Evolutionary conservation across 2,329 filamentous ascomycete genomes (phyloP), one percentile per base, ranked within the genome.

Genomic region (Helotiales sp.): DNA sequence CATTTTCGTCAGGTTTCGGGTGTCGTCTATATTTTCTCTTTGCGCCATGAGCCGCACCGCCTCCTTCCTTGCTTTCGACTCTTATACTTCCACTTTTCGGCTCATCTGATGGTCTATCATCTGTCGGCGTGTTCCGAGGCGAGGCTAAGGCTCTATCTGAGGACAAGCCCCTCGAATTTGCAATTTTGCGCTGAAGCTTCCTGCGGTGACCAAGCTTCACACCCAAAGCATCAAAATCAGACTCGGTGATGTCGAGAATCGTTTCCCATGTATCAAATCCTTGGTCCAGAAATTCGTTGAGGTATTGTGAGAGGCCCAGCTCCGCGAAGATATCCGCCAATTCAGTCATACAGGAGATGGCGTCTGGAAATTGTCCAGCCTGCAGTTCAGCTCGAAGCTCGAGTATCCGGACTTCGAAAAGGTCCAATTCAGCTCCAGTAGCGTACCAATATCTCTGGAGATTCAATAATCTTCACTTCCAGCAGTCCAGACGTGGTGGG

Each of bases 211-310:
- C 90, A 56, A 93, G 81, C 71, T 93, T 93, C 54, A 95, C 89
- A 56, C 84, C 86, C 53, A 95, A 77, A 38, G 82, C 81, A 75
- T 90, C 89, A 60, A 95, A 79, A 69, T 95, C 90, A 24, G 88
- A 89, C 73, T 93, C 90, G 60, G 90, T 91, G 54, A 95, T 92
- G 69, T 93, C 90, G 51, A 92, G 78, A 55, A 93, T 86, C 1
- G 87, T 92, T 31, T 91, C 88, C 90, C 90, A 93, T 10, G 86
- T 85, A 72, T 95, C 90, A 72, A 95, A 95, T 2, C 90, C 90
- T 73, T 93, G 89, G 53, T 90, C 84, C 42, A 90, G 71, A 66
- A 95, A 90, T 55, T 79, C 75, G 64, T 87, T 80, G 59, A 90
- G 81, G 75, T 95, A 93, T 74, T 92, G 88, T 75, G 84, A 79